Evolutionary conservation across 2,329 filamentous ascomycete species (phyloP), one percentile per base, ranked within the genome.

Genomic region (Botrytis galanthina): DNA sequence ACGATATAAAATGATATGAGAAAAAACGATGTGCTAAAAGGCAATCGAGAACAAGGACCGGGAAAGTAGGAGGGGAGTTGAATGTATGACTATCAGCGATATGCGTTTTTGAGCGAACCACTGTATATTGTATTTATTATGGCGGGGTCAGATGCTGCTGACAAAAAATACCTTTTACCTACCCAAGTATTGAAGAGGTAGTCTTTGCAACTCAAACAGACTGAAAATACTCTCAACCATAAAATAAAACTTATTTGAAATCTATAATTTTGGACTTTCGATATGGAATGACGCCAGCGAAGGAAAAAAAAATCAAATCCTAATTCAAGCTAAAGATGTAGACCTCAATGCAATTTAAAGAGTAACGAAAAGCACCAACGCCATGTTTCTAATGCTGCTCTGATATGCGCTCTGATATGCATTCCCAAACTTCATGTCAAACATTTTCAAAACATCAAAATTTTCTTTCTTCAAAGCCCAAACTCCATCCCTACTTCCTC

Each of bases 401-500:
- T 57, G 16, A 54, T 42, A 37, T 57, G 29, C 46, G 48, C 29
- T 57, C 37, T 57, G 16, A 54, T 42, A 37, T 57, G 29, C 46
- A 44, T 67, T n/a, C n/a, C 37, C 48, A 18, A 8, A 32, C 20
- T 67, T 32, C 29, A 73, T 61, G 20, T 75, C 71, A 60, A 73
- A 32, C 14, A 46, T 14, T 22, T 46, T 68, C 48, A 61, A 59
- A 62, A 39, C 46, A 22, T 67, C 51, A 8, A 51, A 62, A 22
- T 59, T 20, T 20, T 54, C 60, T 26, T 48, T n/a, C 20, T n/a
- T 78, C 74, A 80, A 68, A 81, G 74, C 35, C 80, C 80, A 78
- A 89, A 80, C 80, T 91, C 89, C 42, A 82, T 83, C 0, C 90
- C 90, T 39, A 93, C 86, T 44, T 88, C 87, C 70, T 89, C 87